Evolutionary conservation across 345 rosid species (phyloP), one percentile per base, ranked within the genome.

Genomic region (Hibiscus mutabilis): DNA sequence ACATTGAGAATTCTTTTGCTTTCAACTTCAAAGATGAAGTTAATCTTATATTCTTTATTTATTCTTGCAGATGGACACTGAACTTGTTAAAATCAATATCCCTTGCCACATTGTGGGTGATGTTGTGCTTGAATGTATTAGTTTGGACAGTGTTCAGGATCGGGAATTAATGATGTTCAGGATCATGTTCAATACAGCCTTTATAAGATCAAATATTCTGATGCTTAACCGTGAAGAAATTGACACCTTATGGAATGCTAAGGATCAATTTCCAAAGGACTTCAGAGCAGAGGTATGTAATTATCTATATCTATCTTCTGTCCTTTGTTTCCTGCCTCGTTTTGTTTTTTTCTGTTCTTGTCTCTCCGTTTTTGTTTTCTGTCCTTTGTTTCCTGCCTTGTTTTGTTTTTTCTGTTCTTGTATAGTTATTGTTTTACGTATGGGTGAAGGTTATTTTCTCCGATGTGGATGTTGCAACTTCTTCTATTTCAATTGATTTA

Each of bases 171-270:
- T 89, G 88, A 77, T 91, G 85, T 91, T 91, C 57, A 82, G 92
- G 73, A 85, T 84, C 83, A 86, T 87, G 86, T 91, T 91, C 74
- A 86, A 91, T 73, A 91, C 94, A 16, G 84, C 94, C 66, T 88
- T 86, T 74, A 85, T 89, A 74, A 82, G 82, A 70, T 86, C 97
- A 72, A 89, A 89, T 51, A 83, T 78, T 76, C 73, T 91, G 70
- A 82, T 84, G 75, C 86, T 89, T 70, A 87, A 78, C 77, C 84
- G 85, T 61, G 89, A 85, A 51, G 91, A 91, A 71, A 80, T 89
- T 70, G 97, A 91, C 77, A 81, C 79, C 52, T 77, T 82, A 70
- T 89, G 97, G 97, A 79, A 82, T 79, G 73, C 76, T 64, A 80
- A 74, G 62, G 88, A 86, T 76, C 83, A 77, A 74, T 91, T 87